phyloP scores from a whole-genome alignment of 371 early-diverging fungal genomes.

The Dinochytrium kinnereticum region DNA sequence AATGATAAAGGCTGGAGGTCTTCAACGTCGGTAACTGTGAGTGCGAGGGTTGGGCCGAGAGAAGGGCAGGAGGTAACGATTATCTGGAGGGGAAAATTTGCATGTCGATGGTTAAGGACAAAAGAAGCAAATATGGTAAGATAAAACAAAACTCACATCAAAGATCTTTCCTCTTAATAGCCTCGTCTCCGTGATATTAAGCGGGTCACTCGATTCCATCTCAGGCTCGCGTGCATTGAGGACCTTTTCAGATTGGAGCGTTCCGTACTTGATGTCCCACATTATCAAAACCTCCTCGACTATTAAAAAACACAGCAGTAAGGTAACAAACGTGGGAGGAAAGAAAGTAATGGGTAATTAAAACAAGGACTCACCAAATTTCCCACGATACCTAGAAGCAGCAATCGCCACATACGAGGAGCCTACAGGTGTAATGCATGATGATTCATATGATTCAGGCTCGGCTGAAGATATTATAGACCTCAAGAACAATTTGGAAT shows the following conservation, averaged over 20 bases:
- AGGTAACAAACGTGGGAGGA: neutral
- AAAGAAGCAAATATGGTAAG: too few species aligned
- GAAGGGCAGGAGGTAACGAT: conserved; percentile 21
- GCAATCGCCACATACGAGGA: conserved; percentile 27
- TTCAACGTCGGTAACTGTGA: conserved; percentile 42
- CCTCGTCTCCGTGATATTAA: neutral
- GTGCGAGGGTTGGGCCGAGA: conserved; percentile 46
- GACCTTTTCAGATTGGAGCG: conserved; percentile 61
- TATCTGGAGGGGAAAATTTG: conserved; percentile 24
- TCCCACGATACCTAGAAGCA: neutral
- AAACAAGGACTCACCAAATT: conserved; percentile 10
- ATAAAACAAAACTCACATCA: conserved; percentile 40
- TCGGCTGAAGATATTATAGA: neutral
- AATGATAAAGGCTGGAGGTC: conserved; percentile 46
- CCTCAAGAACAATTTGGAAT: neutral
- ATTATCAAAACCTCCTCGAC: conserved; percentile 66
- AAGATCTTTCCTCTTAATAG: conserved; percentile 38
- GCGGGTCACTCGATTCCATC: conserved; percentile 1
- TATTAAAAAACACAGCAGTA: neutral
- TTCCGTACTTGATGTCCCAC: conserved; percentile 76
- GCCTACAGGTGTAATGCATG: neutral
- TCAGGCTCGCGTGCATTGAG: conserved; percentile 9
- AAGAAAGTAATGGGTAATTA: neutral
- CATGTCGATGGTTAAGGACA: neutral
- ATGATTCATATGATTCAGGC: neutral